Evolutionary conservation across 2,329 filamentous ascomycete genomes (phyloP).

Genomic region (Pestalotiopsis sp.): DNA sequence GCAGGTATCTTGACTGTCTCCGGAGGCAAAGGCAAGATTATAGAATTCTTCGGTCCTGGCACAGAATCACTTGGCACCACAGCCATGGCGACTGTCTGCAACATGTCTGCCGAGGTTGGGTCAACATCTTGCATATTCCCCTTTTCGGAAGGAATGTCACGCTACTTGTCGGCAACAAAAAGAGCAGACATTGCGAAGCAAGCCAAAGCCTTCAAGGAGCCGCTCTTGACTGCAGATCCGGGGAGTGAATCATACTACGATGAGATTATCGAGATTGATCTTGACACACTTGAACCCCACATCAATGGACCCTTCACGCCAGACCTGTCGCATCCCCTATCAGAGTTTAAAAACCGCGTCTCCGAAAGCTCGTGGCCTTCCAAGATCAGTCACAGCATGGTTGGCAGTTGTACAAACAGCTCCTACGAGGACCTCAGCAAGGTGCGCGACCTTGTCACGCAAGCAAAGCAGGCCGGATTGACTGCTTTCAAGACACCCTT

Average conservation of each 20-base stretch:
- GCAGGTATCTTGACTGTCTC: slow-evolving; percentile 97
- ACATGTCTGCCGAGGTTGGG: slow-evolving; percentile 64
- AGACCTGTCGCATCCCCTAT: slow-evolving; percentile 95
- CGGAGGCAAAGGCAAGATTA: slow-evolving; percentile 91
- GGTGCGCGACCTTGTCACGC: slow-evolving; percentile 85
- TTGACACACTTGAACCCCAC: slow-evolving; percentile 92
- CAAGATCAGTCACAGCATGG: slow-evolving; percentile 94
- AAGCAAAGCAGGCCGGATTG: slow-evolving; percentile 88
- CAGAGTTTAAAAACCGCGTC: slow-evolving; percentile 93
- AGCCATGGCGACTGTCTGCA: slow-evolving; percentile 78
- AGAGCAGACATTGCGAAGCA: slow-evolving; percentile 89
- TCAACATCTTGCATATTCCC: slow-evolving; percentile 95
- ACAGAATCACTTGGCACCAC: slow-evolving; percentile 76
- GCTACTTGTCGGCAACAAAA: slow-evolving; percentile 92
- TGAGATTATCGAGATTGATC: slow-evolving; percentile 93
- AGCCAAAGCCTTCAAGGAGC: slow-evolving; percentile 78
- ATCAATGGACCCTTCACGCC: slow-evolving; percentile 99
- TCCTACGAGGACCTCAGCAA: slow-evolving; percentile 90
- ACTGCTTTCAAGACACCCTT: slow-evolving; percentile 87
- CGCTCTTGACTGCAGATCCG: slow-evolving; percentile 80
- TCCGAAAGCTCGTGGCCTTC: slow-evolving; percentile 96
- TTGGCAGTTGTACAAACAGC: slow-evolving; percentile 97
- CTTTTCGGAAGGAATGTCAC: slow-evolving; percentile 97
- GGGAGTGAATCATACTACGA: slow-evolving; percentile 86
- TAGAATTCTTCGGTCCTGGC: slow-evolving; percentile 77